Evolutionary conservation across 2,329 filamentous ascomycete species (phyloP).

Genomic region (Aspergillus fructus): DNA sequence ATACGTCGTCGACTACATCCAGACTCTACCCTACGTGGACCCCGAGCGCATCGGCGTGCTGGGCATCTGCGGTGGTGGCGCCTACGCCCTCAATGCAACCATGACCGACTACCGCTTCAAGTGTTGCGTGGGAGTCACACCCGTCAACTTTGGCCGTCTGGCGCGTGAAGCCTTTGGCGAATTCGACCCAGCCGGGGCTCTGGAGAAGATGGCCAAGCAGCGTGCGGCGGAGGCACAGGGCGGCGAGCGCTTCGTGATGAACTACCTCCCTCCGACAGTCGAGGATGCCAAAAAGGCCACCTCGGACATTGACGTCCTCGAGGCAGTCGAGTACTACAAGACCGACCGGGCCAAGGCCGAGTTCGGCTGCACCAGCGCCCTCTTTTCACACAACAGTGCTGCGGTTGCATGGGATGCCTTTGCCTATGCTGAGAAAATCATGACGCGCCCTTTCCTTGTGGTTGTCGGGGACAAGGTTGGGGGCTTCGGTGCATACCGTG

Average conservation of each 20-base stretch:
- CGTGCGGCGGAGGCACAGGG: slow-evolving; percentile 19
- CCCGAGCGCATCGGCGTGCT: slow-evolving; percentile 22
- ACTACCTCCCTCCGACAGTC: slow-evolving; percentile 14
- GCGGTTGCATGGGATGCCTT: too few relatives aligned
- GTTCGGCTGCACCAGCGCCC: too few relatives aligned
- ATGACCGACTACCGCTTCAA: slow-evolving; percentile 25
- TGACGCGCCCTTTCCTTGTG: too few relatives aligned
- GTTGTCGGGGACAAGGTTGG: too few relatives aligned
- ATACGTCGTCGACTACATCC: slow-evolving; percentile 23
- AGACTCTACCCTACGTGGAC: slow-evolving; percentile 21
- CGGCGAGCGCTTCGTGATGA: slow-evolving; percentile 16
- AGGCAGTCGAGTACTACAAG: too few relatives aligned
- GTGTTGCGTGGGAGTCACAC: slow-evolving; percentile 18
- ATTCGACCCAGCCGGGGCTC: slow-evolving; percentile 8
- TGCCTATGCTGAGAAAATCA: too few relatives aligned
- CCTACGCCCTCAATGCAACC: slow-evolving; percentile 20
- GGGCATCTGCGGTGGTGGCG: slow-evolving; percentile 25
- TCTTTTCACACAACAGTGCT: too few relatives aligned
- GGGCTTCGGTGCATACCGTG: too few relatives aligned
- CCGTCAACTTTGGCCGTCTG: slow-evolving; percentile 19
- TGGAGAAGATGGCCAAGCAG: slow-evolving; percentile 20
- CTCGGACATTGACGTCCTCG: slow-evolving; percentile 12
- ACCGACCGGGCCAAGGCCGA: too few relatives aligned
- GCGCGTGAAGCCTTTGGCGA: slow-evolving; percentile 17
- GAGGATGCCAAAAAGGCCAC: slow-evolving; percentile 10